Conservation (phyloP, 129 eudicot species). For the Tanacetum coccineum region DNA sequence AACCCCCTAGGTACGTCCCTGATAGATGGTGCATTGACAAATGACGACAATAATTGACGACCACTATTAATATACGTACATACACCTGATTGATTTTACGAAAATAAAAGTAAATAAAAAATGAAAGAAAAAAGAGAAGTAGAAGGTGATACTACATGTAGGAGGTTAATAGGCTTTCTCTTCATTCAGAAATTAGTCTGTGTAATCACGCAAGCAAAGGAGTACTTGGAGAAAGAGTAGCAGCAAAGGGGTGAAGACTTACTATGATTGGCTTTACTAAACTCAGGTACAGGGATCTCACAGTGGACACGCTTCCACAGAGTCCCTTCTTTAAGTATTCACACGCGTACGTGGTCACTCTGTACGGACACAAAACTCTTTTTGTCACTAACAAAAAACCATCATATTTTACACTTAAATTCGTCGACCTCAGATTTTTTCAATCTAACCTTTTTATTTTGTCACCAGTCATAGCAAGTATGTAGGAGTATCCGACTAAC, state of each 20-base stretch:
- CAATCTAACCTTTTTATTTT: neutral
- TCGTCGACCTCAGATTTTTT: neutral
- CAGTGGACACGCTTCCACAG: slow-evolving; percentile 48
- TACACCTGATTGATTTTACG: neutral
- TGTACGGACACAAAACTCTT: slow-evolving; percentile 24
- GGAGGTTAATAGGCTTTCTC: slow-evolving; percentile 20
- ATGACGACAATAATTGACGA: no score
- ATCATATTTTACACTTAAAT: slow-evolving; percentile 14
- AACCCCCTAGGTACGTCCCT: no score
- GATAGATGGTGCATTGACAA: no score
- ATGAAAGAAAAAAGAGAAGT: neutral
- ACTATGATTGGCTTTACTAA: slow-evolving; percentile 38
- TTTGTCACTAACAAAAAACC: slow-evolving; percentile 28
- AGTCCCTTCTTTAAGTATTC: slow-evolving; percentile 28
- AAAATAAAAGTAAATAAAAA: neutral
- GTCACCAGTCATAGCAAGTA: neutral
- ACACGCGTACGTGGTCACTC: slow-evolving; percentile 30
- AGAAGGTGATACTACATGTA: neutral
- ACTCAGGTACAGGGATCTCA: slow-evolving; percentile 37
- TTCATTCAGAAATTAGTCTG: slow-evolving; percentile 7
- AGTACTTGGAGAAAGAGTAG: slow-evolving; percentile 21
- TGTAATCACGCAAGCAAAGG: slow-evolving; percentile 26
- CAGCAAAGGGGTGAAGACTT: slow-evolving; percentile 15
- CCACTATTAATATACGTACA: no score
- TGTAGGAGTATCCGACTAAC: no score